Base-by-base conservation (phyloP, 1,284 basidiomycete species). In the Abortiporus biennis region DNA sequence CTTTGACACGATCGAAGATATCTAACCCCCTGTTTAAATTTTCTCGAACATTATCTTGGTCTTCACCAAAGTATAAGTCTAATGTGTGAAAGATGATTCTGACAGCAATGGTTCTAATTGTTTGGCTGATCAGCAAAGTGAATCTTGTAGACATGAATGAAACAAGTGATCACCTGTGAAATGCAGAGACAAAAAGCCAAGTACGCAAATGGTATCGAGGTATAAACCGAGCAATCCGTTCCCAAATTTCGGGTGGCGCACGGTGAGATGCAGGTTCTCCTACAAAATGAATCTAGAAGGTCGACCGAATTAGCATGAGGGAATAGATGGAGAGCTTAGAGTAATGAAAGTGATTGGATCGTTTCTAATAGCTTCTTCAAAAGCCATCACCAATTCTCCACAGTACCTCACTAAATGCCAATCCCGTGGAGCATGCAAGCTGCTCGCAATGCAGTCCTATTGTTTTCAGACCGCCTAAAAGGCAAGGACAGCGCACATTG, bases 181-280 rank as follows among this genome's bases (percentile, higher is more conserved):
- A 80, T 0, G 72, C 61, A 3, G 79, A 81, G 23, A 82, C 67
- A 43, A 67, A 79, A 29, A 81, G 67, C 79, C 79, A 84, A 9
- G 71, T 72, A 16, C 80, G 72, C 19, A 84, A 72, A 54, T 80
- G 73, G 48, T 78, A 76, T 4, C 79, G 71, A 6, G 80, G 78
- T 27, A 76, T 77, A 48, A 73, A 71, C 31, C 63, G 57, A 3
- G 79, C 79, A 42, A 84, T 78, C 19, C 72, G 66, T 43, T 79
- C 77, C 80, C 80, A 84, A 30, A 82, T 68, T 62, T 84, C 80
- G 3, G 68, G 63, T 0, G 80, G 80, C 13, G 71, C 68, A 23
- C 77, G 71, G 47, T 74, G 77, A 3, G 71, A 75, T 1, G 78
- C 74, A 4, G 78, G 76, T 44, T 74, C 71, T 48, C 65, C 59